phyloP scores from a whole-genome alignment of 306 rosid species.

The Datisca glomerata region DNA sequence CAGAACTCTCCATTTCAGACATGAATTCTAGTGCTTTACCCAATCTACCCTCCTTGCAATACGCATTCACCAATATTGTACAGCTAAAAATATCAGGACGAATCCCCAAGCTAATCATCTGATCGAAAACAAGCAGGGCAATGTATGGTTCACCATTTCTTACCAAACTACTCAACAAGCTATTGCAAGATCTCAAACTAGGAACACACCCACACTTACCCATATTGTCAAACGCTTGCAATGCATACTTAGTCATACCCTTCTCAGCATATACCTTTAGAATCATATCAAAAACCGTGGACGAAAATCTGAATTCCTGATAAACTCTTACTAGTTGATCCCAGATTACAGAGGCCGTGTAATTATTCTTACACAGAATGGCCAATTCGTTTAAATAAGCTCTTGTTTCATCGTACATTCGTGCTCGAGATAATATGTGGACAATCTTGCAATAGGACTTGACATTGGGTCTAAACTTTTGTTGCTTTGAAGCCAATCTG shows the following conservation, averaged over 20 bases:
- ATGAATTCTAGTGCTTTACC: conserved; percentile 27
- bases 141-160: conserved; percentile 20
- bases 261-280: conserved; percentile 46
- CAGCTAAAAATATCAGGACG: conserved; percentile 52
- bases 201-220: conserved; percentile 37
- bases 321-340: conserved; percentile 34
- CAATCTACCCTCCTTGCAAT: conserved; percentile 47
- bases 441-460: conserved; percentile 47
- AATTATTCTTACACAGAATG: conserved; percentile 31
- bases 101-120: conserved; percentile 35
- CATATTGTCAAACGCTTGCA: conserved; percentile 73
- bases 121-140: conserved; percentile 47
- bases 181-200: conserved; percentile 62
- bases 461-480: conserved; percentile 42
- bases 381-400: conserved; percentile 29
- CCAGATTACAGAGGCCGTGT: conserved; percentile 25
- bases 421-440: conserved; percentile 60
- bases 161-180: conserved; percentile 50
- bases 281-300: conserved; percentile 55
- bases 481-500: conserved; percentile 36
- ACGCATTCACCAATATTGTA: conserved; percentile 51
- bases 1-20: conserved; percentile 43
- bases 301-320: conserved; percentile 41
- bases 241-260: conserved; percentile 47
- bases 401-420: conserved; percentile 42